These are phyloP conservation scores for Kalmanozyma brasiliensis DNA, from an alignment of 1,284 basidiomycete species.

Conservation along the genomic window DNA sequence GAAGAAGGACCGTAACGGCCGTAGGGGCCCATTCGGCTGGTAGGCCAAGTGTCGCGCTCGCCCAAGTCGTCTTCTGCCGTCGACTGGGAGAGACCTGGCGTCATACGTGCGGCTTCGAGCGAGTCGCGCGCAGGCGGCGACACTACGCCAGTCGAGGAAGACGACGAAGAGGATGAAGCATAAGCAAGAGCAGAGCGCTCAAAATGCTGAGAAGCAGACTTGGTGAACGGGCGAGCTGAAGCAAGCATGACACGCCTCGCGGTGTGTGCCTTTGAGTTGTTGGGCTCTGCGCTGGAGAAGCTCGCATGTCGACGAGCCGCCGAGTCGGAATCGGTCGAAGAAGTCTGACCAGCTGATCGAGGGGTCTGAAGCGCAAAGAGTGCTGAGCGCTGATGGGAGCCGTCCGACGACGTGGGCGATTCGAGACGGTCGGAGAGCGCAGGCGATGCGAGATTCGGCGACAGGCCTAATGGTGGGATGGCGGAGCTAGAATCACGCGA, in stretches of 20 bases:
- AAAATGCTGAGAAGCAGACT: conserved; percentile 13
- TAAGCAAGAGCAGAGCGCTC: not conserved
- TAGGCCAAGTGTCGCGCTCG: conserved; percentile 58
- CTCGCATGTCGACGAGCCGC: conserved; percentile 45
- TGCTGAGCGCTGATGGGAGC: conserved; percentile 28
- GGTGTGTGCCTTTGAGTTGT: conserved; percentile 25
- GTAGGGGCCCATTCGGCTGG: conserved; percentile 25
- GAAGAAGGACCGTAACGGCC: conserved; percentile 6
- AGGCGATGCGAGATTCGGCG: conserved; percentile 24
- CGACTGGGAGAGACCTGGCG: conserved; percentile 19
- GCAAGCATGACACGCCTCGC: conserved; percentile 23
- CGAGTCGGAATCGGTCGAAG: conserved; percentile 5
- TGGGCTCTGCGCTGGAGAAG: conserved; percentile 47
- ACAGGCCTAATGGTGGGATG: conserved; percentile 1
- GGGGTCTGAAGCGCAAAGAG: conserved; percentile 27
- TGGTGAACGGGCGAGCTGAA: not conserved
- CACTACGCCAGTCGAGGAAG: not conserved
- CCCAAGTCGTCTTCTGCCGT: conserved; percentile 25
- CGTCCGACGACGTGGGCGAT: conserved; percentile 26
- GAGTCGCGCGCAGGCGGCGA: conserved; percentile 2
- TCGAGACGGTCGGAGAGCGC: conserved; percentile 36
- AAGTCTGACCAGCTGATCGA: not conserved
- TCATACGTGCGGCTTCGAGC: conserved; percentile 28
- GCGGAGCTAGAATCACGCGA: conserved; percentile 8
- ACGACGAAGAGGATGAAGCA: conserved; percentile 1